A percentile compares a stretch with the other conserved stretches of the same genome.
These are phyloP conservation scores for Chrysophaeum taylorii DNA, from an alignment of 352 stramenopile genomes.

Conservation along the genomic window DNA sequence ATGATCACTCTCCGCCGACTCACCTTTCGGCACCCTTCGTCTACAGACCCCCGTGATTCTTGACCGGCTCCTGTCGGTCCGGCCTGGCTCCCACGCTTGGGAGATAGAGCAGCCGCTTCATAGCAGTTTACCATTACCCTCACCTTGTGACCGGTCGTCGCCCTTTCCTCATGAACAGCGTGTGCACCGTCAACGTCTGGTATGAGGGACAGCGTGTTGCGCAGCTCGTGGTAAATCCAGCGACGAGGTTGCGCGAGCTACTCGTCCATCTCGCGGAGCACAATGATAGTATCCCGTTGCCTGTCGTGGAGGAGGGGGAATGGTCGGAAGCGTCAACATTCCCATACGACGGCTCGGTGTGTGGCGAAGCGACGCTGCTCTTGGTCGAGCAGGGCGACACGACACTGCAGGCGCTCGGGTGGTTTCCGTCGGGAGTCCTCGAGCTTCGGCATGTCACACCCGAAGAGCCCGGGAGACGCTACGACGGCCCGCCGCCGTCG, in stretches of 20 bases:
- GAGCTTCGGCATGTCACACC: background rate
- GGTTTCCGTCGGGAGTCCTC: constrained; percentile 4
- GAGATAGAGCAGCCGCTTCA: too few relatives aligned
- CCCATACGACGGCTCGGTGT: background rate
- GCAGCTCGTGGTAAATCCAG: background rate
- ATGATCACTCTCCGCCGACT: too few relatives aligned
- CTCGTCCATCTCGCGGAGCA: background rate
- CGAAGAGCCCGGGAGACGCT: background rate
- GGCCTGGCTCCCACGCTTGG: too few relatives aligned
- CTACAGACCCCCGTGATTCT: too few relatives aligned
- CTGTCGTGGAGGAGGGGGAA: background rate
- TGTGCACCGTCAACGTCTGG: background rate
- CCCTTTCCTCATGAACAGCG: too few relatives aligned
- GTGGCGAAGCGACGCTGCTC: background rate
- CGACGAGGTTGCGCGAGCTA: background rate
- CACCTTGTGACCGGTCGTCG: too few relatives aligned
- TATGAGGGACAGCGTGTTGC: background rate
- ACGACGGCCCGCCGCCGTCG: background rate
- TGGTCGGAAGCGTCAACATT: background rate
- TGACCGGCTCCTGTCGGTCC: too few relatives aligned
- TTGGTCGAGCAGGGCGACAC: background rate
- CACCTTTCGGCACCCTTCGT: too few relatives aligned
- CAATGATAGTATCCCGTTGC: background rate
- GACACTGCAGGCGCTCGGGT: constrained; percentile 3
- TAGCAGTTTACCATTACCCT: too few relatives aligned